phyloP scores from a whole-genome alignment of 192 early-diverging fungal genomes.

The Umbelopsis vinacea region DNA sequence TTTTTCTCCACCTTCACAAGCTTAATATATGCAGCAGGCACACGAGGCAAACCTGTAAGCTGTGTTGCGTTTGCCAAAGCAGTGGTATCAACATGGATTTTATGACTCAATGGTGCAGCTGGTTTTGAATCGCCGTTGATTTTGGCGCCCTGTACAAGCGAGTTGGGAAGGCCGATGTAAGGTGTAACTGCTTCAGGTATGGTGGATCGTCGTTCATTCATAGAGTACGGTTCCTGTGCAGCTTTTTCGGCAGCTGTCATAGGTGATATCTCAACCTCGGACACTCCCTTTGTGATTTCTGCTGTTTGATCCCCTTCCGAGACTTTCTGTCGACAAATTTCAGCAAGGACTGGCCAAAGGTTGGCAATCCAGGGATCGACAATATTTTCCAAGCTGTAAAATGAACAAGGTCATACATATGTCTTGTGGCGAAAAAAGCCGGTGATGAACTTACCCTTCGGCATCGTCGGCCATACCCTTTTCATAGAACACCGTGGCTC shows the following conservation, averaged over 20 bases:
- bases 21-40: constrained; percentile 52
- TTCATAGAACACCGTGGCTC: constrained; percentile 73
- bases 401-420: background rate
- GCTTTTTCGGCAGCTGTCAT: background rate
- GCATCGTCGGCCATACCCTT: constrained; percentile 92
- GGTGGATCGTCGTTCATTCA: background rate
- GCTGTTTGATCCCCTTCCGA: background rate
- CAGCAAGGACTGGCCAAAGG: constrained; percentile 74
- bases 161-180: constrained; percentile 28
- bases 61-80: constrained; percentile 46
- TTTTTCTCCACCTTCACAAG: constrained; percentile 30
- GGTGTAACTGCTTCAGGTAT: constrained; percentile 29
- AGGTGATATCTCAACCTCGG: constrained; percentile 2
- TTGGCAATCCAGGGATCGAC: constrained; percentile 93
- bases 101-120: constrained; percentile 23
- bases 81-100: constrained; percentile 51
- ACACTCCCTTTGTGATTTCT: background rate
- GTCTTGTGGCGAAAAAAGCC: background rate
- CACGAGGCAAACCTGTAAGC: constrained; percentile 63
- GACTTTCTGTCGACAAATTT: constrained; percentile 35
- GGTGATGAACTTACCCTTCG: constrained; percentile 62
- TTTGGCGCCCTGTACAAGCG: constrained; percentile 15
- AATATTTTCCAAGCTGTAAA: constrained; percentile 71
- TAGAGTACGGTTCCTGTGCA: constrained; percentile 25
- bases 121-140: background rate